phyloP scores from a whole-genome alignment of 164 flowering plant species.

The Magnolia sinica region DNA sequence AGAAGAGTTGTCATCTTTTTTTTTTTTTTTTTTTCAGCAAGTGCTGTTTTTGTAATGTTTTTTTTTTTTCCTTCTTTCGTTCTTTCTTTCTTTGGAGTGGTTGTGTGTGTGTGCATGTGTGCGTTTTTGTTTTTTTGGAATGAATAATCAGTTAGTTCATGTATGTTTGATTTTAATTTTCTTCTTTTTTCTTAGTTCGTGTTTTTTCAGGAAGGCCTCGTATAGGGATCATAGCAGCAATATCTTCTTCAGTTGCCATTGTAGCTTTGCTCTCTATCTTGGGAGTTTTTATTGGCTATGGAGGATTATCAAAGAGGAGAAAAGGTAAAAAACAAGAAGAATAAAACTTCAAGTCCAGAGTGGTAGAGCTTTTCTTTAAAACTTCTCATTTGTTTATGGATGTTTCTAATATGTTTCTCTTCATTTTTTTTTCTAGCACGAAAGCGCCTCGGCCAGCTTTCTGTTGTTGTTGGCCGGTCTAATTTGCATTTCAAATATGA shows the following conservation, averaged over 20 bases:
- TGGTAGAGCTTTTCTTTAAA: not conserved
- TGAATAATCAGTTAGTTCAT: no score
- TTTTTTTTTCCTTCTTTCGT: not conserved
- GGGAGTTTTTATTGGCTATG: constrained; percentile 39
- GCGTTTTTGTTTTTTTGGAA: no score
- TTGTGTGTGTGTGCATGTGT: not conserved
- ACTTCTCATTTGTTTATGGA: not conserved
- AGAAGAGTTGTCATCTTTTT: not conserved
- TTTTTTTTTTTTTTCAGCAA: not conserved
- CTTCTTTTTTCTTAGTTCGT: not conserved
- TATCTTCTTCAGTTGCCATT: constrained; percentile 28
- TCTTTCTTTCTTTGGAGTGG: not conserved
- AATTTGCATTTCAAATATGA: constrained; percentile 61
- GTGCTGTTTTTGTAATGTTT: not conserved
- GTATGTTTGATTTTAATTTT: no score
- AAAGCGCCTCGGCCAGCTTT: constrained; percentile 31
- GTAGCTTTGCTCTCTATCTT: constrained; percentile 34
- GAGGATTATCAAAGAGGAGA: constrained; percentile 28
- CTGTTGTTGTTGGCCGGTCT: constrained; percentile 44
- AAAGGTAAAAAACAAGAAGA: constrained; percentile 33
- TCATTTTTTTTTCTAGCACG: constrained; percentile 28
- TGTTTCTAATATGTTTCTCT: constrained; percentile 13
- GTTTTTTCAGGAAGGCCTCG: constrained; percentile 20
- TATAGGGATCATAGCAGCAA: constrained; percentile 23
- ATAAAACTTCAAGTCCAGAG: not conserved